phyloP scores from a whole-genome alignment of 2,329 filamentous ascomycete species.

The Apiospora phragmitis region DNA sequence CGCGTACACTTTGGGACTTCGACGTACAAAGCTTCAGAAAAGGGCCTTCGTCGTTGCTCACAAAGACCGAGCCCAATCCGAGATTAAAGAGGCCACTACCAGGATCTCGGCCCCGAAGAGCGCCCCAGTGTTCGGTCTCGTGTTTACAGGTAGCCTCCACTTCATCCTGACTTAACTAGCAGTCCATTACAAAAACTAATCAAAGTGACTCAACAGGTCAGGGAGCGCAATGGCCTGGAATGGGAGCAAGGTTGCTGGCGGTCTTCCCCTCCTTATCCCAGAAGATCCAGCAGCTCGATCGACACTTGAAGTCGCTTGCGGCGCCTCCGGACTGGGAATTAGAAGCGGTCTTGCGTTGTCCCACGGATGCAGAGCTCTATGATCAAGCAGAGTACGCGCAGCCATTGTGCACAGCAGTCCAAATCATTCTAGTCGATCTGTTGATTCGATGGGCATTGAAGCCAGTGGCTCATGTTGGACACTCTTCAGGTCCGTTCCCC shows the following conservation, averaged over 20 bases:
- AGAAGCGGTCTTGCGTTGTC: too few relatives aligned
- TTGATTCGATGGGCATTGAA: slow-evolving; percentile 37
- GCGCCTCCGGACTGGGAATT: slow-evolving; percentile 8
- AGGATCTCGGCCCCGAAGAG: too few relatives aligned
- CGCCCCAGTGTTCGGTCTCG: slow-evolving; percentile 37
- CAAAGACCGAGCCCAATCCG: too few relatives aligned
- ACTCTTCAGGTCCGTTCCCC: too few relatives aligned
- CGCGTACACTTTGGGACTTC: slow-evolving; percentile 17
- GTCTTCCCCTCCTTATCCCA: slow-evolving; percentile 12
- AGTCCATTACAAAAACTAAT: too few relatives aligned
- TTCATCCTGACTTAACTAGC: too few relatives aligned
- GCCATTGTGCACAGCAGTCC: slow-evolving; percentile 46
- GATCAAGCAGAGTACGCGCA: slow-evolving; percentile 22
- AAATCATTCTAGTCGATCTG: slow-evolving; percentile 42
- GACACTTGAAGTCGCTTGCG: not conserved
- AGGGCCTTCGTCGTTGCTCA: too few relatives aligned
- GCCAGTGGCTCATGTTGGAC: slow-evolving; percentile 36
- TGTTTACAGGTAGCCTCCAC: too few relatives aligned
- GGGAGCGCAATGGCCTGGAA: slow-evolving; percentile 43
- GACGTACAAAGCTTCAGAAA: slow-evolving; percentile 1
- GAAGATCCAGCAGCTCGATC: not conserved
- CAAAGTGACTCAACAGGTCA: too few relatives aligned
- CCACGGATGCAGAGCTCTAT: not conserved
- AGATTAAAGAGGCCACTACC: too few relatives aligned
- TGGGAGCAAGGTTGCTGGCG: slow-evolving; percentile 34